Base-by-base conservation (phyloP, 1,139 yeast genomes). In the Saccharomyces hybrid region DNA sequence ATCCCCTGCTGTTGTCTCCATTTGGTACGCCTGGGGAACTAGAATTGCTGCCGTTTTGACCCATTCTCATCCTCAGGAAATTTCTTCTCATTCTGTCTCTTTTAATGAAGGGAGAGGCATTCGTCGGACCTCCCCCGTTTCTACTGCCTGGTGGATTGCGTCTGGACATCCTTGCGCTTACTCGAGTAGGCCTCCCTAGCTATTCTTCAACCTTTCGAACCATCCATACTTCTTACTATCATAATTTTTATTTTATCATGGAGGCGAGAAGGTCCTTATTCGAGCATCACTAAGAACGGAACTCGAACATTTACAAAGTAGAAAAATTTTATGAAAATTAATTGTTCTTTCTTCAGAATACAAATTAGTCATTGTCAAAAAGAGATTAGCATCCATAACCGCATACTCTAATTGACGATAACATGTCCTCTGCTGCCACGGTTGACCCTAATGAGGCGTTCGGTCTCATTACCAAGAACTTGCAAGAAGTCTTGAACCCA, bases 401-500 rank as follows among this genome's bases (percentile, higher is more conserved):
- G 11, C 26, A 23, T 19, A 11, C 19, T 16, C 11, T 16, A 3
- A 38, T 8, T 19, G 19, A 16, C 11, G 25, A 8, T 11, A 38
- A 19, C 5, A 38, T 38, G 44, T 38, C 44, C 19, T 38, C 44
- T 38, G 13, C 44, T 46, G 44, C 58, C 6, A 51, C 65, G 41
- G 63, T 67, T 23, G 72, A 70, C 54, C 83, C 95, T 41, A 75
- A 77, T 52, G 87, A 86, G 64, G 86, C 88, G 69, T 88, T 77
- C 76, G 80, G 81, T 50, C 79, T 89, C 62, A 90, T 95, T 68
- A 86, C 95, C 52, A 84, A 84, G 70, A 84, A 86, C 68, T 81
- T 95, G 58, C 98, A 93, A 72, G 99, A 95, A 75, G 93, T 87
- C 55, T 80, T 93, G 58, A 90, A 93, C 71, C 86, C 82, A 46